phyloP scores from a whole-genome alignment of 345 rosid genomes.

The Trapa bicornis region DNA sequence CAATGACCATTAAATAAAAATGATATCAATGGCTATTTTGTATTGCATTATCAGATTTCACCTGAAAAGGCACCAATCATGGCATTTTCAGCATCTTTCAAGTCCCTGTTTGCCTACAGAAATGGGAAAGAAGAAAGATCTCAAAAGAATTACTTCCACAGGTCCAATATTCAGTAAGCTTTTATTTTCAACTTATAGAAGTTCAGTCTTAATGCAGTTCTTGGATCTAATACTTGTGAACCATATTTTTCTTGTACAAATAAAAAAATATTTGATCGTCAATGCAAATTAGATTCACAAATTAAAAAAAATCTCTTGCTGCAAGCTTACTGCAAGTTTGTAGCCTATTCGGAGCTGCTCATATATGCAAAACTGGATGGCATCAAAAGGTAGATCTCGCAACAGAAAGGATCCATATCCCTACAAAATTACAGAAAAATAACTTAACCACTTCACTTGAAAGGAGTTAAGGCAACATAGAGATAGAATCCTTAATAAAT shows the following conservation, averaged over 20 bases:
- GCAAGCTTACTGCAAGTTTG: constrained; percentile 51
- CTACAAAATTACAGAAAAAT: constrained; percentile 19
- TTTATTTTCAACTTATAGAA: neutral
- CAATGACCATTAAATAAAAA: neutral
- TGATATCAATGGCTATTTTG: neutral
- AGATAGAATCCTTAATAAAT: neutral
- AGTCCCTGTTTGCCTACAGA: constrained; percentile 61
- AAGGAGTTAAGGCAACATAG: neutral
- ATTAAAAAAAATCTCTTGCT: neutral
- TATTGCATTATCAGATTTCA: constrained; percentile 9
- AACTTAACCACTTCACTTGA: neutral
- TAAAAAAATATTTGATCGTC: neutral
- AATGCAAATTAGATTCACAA: too few species aligned
- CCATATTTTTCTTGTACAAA: neutral
- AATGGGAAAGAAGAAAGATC: neutral
- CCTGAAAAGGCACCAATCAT: constrained; percentile 88
- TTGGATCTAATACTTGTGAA: neutral
- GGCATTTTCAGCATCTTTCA: constrained; percentile 87
- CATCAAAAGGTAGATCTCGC: constrained; percentile 96
- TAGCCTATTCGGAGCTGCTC: constrained; percentile 92
- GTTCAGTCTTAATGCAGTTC: neutral
- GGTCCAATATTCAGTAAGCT: neutral
- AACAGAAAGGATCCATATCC: constrained; percentile 83
- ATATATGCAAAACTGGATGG: constrained; percentile 87
- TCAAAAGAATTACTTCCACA: neutral